Evolutionary conservation across 805 yeast genomes (phyloP), one percentile per base, ranked within the genome.

Genomic region (Metschnikowia proteae): DNA sequence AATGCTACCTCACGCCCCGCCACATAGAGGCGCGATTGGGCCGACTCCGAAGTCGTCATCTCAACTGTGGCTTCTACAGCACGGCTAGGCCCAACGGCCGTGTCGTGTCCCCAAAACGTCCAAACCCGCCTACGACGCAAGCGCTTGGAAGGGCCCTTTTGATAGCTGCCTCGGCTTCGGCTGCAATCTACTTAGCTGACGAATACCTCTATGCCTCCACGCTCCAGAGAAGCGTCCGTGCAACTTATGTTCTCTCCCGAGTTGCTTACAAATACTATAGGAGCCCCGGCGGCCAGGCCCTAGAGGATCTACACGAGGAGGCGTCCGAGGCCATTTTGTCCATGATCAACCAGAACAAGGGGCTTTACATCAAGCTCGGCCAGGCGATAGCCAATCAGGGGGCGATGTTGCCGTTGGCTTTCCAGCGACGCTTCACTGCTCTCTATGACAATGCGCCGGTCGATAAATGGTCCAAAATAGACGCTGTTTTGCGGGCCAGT

Each of bases 351-450:
- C 46, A 51, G 6, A 71, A 71, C 51, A 71, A 68, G 53, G 76
- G 76, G 1, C 70, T 87, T 17, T 87, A 84, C 60, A 82, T 87
- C 62, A 86, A 86, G 62, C 64, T 84, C 56, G 95, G 94, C 25
- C 94, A 86, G 71, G 83, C 87, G 45, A 75, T 86, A 40, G 92
- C 94, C 2, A 81, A 86, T 59, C 94, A 87, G 61, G 82, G 88
- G 0, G 66, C 76, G 27, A 71, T 84, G 58, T 79, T 86, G 54
- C 95, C 95, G 2, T 63, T 70, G 32, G 84, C 81, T 22, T 85
- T 71, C 64, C 88, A 82, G 54, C 74, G 70, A 36, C 75, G 78
- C 57, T 82, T 86, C 59, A 68, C 74, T 10, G 64, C 68, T 49
- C 65, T 86, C 43, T 86, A 84, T 57, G 94, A 86, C 60, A 71